Conservation (phyloP, 805 yeast genomes). For the Candida sonorensis region DNA sequence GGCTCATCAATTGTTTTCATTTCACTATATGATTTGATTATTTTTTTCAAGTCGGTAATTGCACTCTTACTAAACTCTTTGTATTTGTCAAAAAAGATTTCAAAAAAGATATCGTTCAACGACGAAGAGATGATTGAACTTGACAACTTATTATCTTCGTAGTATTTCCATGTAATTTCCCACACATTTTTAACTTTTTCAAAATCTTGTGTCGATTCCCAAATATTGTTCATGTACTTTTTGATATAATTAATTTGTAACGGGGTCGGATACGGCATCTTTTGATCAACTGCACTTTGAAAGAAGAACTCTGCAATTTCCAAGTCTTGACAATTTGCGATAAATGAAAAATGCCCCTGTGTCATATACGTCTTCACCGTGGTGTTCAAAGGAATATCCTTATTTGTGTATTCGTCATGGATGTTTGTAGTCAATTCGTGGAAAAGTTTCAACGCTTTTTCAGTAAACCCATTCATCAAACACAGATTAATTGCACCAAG, state of each 20-base stretch:
- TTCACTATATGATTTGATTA: slow-evolving; percentile 49
- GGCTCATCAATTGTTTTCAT: slow-evolving; percentile 66
- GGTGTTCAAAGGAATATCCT: slow-evolving; percentile 16
- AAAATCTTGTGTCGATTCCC: slow-evolving; percentile 48
- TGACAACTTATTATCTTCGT: slow-evolving; percentile 39
- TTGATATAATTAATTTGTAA: slow-evolving; percentile 69
- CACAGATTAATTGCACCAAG: slow-evolving; percentile 72
- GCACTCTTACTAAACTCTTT: slow-evolving; percentile 48
- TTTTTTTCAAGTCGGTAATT: slow-evolving; percentile 44
- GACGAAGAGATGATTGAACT: slow-evolving; percentile 66
- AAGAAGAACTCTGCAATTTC: slow-evolving; percentile 67
- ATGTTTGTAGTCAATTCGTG: slow-evolving; percentile 48
- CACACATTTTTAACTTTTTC: slow-evolving; percentile 53
- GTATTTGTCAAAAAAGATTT: slow-evolving; percentile 59
- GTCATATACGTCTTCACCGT: slow-evolving; percentile 46
- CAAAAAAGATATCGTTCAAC: slow-evolving; percentile 60
- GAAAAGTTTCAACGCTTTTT: slow-evolving; percentile 57
- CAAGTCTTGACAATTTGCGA: slow-evolving; percentile 69
- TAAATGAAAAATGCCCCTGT: slow-evolving; percentile 70
- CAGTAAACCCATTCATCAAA: slow-evolving; percentile 52
- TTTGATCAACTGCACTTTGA: slow-evolving; percentile 57
- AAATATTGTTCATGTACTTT: slow-evolving; percentile 54
- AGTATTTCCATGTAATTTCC: slow-evolving; percentile 51
- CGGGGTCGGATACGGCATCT: slow-evolving; percentile 64
- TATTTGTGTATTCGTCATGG: slow-evolving; percentile 24